Evolutionary conservation across 768 basidiomycete genomes (phyloP).

Genomic region (Amanita jacksonii): DNA sequence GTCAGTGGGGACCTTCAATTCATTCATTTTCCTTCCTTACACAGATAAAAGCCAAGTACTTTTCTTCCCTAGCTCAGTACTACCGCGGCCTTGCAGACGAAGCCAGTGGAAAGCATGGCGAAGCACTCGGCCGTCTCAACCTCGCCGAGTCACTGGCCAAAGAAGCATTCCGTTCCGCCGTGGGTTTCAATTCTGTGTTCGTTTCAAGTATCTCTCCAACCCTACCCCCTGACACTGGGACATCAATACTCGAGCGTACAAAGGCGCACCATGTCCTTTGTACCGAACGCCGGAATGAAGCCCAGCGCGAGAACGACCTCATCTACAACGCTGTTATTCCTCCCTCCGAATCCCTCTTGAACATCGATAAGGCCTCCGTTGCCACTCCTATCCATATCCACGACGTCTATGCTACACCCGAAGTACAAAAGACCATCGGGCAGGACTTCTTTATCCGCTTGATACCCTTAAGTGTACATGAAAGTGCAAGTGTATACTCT

Average conservation of each 20-base stretch:
- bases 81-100: constrained; percentile 75
- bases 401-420: constrained; percentile 83
- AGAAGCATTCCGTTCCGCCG: constrained; percentile 65
- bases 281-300: constrained; percentile 64
- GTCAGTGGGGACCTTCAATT: constrained; percentile 5
- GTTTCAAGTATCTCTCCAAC: constrained; percentile 66
- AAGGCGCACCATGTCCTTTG: constrained; percentile 77
- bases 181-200: constrained; percentile 64
- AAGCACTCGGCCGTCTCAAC: constrained; percentile 70
- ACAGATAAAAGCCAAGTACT: constrained; percentile 88
- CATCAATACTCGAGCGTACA: constrained; percentile 71
- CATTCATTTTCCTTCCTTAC: too few relatives aligned
- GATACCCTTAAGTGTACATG: constrained; percentile 89
- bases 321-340: constrained; percentile 93
- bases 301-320: constrained; percentile 87
- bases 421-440: constrained; percentile 93
- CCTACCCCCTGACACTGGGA: constrained; percentile 78
- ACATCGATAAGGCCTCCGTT: constrained; percentile 74
- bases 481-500: constrained; percentile 92
- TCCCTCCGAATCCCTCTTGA: constrained; percentile 64
- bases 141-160: constrained; percentile 74
- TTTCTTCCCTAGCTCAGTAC: constrained; percentile 79
- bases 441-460: constrained; percentile 82
- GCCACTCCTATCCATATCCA: constrained; percentile 88
- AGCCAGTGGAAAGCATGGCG: constrained; percentile 73